Percentiles rank a stretch among this genome's conserved stretches.
phyloP scores from a whole-genome alignment of 306 rosid species.

The peach (Prunus persica) region DNA sequence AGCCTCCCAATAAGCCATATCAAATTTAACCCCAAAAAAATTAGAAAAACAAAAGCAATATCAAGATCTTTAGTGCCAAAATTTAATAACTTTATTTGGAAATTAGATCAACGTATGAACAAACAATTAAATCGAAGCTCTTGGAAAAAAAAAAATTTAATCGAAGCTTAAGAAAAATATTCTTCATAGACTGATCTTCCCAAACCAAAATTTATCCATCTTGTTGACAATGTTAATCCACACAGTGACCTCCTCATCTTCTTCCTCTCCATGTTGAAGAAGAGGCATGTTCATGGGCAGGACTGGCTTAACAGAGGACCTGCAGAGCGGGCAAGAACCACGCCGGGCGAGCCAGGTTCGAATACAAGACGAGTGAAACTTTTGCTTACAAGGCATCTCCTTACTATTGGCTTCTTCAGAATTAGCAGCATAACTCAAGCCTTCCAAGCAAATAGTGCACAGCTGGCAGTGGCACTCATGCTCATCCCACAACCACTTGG shows the following conservation, averaged over 20 bases:
- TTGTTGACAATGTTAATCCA: neutral
- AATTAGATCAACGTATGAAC: neutral
- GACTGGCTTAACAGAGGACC: neutral
- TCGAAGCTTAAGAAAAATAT: too few species aligned
- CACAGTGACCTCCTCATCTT: neutral
- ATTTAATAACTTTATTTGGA: neutral
- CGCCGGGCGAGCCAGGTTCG: neutral
- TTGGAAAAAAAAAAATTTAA: too few species aligned
- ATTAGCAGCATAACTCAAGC: neutral
- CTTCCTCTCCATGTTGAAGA: neutral
- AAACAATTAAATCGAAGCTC: neutral
- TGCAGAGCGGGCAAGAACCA: neutral
- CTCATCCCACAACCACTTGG: constrained; percentile 11
- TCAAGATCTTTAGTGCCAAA: too few species aligned
- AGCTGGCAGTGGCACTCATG: neutral
- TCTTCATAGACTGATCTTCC: neutral
- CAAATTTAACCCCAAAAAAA: too few species aligned
- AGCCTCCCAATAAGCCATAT: too few species aligned
- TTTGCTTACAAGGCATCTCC: neutral
- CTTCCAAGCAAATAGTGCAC: neutral
- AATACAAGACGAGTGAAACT: constrained; percentile 1
- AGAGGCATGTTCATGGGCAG: neutral
- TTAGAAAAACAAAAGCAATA: too few species aligned
- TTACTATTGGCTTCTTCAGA: neutral
- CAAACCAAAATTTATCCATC: neutral